phyloP scores from a whole-genome alignment of 441 rosid genomes.

The Lagerstroemia fauriei region DNA sequence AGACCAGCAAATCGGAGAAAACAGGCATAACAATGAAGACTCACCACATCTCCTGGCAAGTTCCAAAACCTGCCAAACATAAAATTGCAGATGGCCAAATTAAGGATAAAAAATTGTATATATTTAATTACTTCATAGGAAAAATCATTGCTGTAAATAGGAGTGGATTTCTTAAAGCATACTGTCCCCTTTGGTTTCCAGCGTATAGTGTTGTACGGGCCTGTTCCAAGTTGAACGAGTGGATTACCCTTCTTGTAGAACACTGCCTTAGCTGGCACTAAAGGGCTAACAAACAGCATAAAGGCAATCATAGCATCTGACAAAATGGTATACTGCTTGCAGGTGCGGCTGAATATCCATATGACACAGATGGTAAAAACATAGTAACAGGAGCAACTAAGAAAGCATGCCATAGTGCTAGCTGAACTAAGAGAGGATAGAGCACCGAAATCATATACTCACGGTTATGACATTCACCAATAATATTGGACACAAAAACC shows the following conservation, averaged over 20 bases:
- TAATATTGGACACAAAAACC: neutral
- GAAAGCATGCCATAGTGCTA: neutral
- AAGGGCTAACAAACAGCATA: conserved; percentile 47
- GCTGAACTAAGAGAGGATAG: neutral
- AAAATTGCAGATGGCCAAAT: too few relatives aligned
- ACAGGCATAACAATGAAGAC: too few relatives aligned
- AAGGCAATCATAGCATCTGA: neutral
- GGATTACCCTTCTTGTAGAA: conserved; percentile 86
- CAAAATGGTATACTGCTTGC: neutral
- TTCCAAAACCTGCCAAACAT: too few relatives aligned
- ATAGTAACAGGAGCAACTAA: neutral
- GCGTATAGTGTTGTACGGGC: conserved; percentile 83
- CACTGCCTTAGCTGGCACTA: conserved; percentile 85
- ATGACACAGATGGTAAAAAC: neutral
- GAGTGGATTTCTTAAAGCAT: conserved; percentile 40
- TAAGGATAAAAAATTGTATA: too few relatives aligned
- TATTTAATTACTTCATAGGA: neutral
- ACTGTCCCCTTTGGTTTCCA: conserved; percentile 92
- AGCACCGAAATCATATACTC: neutral
- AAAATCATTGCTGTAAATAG: conserved; percentile 10
- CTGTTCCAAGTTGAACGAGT: conserved; percentile 74
- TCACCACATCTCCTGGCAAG: too few relatives aligned
- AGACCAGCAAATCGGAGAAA: neutral
- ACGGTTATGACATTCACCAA: neutral
- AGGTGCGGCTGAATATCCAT: neutral